Base-by-base conservation (phyloP, 345 rosid genomes). In the Melaleuca quinquenervia region DNA sequence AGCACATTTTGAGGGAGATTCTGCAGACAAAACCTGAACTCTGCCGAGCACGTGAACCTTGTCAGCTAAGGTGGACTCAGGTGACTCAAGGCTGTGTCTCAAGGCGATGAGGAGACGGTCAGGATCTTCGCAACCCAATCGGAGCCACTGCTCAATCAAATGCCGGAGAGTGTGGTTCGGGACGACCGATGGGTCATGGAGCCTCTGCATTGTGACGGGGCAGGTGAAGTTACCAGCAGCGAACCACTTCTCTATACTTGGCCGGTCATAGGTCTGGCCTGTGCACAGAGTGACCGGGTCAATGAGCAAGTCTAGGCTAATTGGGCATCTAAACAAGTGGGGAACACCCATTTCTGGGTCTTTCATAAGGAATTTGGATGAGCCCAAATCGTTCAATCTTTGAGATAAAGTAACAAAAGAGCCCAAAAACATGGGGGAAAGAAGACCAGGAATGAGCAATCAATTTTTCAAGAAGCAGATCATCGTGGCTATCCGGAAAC, bases 171-270 rank as follows among this genome's bases (percentile, higher is more conserved):
- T 92, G 86, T 92, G 92, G 86, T 94, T 94, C 4, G 96, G 96
- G 86, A 94, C 92, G 7, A 94, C 41, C 87, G 94, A 88, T 12
- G 87, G 87, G 88, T 94, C 93, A 21, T 91, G 93, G 54, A 94
- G 95, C 85, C 87, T 92, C 90, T 92, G 95, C 96, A 94, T 94
- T 90, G 96, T 94, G 52, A 94, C 93, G 54, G 96, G 96, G 86
- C 96, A 94, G 14, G 94, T 93, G 75, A 91, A 90, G 86, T 94
- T 92, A 51, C 96, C 96, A 0, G 91, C 88, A 13, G 94, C 88
- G 20, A 94, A 88, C 96, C 96, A 94, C 89, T 87, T 90, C 62
- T 94, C 93, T 45, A 94, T 94, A 92, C 93, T 90, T 44, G 93
- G 84, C 82, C 96, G 88, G 21, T 94, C 96, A 64, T 94, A 93